Evolutionary conservation across 352 stramenopile species (phyloP), one percentile per base, ranked within the genome.

Genomic region (Aphanomyces invadans): DNA sequence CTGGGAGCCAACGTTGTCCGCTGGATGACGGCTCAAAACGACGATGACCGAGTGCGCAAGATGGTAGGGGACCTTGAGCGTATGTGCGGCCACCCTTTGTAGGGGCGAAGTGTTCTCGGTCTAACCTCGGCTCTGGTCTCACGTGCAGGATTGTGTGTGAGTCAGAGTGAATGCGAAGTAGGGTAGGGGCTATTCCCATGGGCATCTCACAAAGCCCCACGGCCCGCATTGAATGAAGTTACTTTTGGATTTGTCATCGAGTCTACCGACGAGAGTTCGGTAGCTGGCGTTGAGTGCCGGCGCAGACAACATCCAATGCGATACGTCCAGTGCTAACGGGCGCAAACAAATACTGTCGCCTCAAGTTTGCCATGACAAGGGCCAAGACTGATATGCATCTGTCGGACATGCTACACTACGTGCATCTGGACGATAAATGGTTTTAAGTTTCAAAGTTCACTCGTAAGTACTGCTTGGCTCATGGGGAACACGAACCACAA

Each of bases 1-100:
- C 1, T 73, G 62, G 71, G 62, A 76, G 46, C 62, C 55, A 9
- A 60, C 67, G 17, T 33, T 62, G 26, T 62, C 53, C 21, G 12
- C 72, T 26, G 11, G 57, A 72, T 9, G 66, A 74, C 42, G 70
- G 70, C 23, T 65, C 70, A 42, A 15, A 15, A 42, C 36, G 36
- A 42, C 15, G 36, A 42, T 42, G 7, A 42, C 36, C 7, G 36
- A 15, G 36, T 42, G 36, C 7, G 36, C 36, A 15, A 42, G 15
- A 42, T 42, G 36, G 7, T 42, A 15, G 36, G 15, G 7, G 36
- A 15, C 36, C 7, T 42, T 7, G 36, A 42, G 36, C 36, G 36
- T 42, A 15, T 15, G 36, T 42, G 7, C 15, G 36, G 36, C 36
- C 36, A 42, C 36, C 36, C 36, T 7, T 42, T 42, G 36, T 42